Conservation (phyloP, 176 grass and related monocot species). For the Metroxylon sagu region DNA sequence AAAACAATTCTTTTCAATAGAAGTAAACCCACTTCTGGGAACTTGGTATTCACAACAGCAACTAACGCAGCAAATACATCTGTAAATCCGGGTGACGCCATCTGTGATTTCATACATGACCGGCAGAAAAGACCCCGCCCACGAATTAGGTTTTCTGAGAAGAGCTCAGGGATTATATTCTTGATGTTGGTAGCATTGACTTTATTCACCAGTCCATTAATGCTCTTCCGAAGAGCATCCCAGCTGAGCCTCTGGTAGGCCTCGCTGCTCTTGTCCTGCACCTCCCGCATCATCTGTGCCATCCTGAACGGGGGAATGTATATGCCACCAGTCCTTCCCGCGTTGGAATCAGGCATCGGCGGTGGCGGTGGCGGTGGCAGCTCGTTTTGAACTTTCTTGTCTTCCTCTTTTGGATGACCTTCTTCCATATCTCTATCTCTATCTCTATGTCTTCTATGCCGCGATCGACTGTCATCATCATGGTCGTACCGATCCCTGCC, state of each 20-base stretch:
- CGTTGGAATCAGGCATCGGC: slow-evolving; percentile 42
- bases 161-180: slow-evolving; percentile 82
- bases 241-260: slow-evolving; percentile 83
- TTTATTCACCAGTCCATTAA: slow-evolving; percentile 90
- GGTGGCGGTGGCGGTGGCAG: slow-evolving; percentile 38
- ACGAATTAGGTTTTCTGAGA: slow-evolving; percentile 76
- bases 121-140: slow-evolving; percentile 83
- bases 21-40: slow-evolving; percentile 64
- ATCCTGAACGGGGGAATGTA: slow-evolving; percentile 87
- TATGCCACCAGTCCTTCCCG: slow-evolving; percentile 71
- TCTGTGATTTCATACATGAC: slow-evolving; percentile 88
- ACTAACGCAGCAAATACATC: slow-evolving; percentile 86
- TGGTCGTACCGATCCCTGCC: not conserved
- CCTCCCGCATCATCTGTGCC: slow-evolving; percentile 91
- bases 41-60: slow-evolving; percentile 80
- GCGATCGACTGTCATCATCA: no score
- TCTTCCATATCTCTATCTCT: no score
- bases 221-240: slow-evolving; percentile 92
- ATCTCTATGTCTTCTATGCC: no score
- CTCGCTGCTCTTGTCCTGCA: slow-evolving; percentile 72
- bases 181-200: slow-evolving; percentile 93
- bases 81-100: slow-evolving; percentile 88
- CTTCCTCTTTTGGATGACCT: not conserved
- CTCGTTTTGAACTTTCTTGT: not conserved
- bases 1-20: slow-evolving; percentile 68